A percentile compares a stretch with the other conserved stretches of the same genome.
Evolutionary conservation across 495 filamentous ascomycete genomes (phyloP).

Genomic region (Trichoderma orchidacearum): DNA sequence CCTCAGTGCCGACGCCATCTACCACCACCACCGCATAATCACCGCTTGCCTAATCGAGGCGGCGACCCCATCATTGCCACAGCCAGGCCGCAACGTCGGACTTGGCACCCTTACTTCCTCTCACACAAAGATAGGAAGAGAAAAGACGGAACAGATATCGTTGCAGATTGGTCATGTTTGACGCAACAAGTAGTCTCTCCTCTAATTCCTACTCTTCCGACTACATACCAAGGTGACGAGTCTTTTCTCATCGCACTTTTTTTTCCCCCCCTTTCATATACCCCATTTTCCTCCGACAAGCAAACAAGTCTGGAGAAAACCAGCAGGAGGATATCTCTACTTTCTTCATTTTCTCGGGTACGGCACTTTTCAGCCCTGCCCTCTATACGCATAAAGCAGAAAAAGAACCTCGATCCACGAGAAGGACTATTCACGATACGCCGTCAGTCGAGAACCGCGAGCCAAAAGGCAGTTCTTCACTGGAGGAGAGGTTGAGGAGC

Average conservation of each 20-base stretch:
- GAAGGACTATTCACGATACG: constrained; percentile 4
- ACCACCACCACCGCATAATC: too few relatives aligned
- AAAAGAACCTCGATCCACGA: constrained; percentile 11
- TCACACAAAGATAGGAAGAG: not conserved
- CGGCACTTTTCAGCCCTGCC: too few relatives aligned
- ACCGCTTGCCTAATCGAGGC: too few relatives aligned
- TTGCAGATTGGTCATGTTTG: constrained; percentile 32
- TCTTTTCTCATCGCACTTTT: constrained; percentile 23
- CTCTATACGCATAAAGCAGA: constrained; percentile 7
- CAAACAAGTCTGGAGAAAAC: too few relatives aligned
- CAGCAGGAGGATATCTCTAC: too few relatives aligned
- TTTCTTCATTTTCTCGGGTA: too few relatives aligned
- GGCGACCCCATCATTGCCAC: too few relatives aligned
- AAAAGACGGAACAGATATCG: not conserved
- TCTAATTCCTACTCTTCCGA: constrained; percentile 39
- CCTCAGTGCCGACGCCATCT: not conserved
- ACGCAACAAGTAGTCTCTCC: constrained; percentile 28
- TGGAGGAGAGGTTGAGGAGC: constrained; percentile 7
- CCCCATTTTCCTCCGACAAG: constrained; percentile 15
- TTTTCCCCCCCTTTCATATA: constrained; percentile 31
- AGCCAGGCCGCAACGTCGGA: not conserved
- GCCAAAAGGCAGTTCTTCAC: too few relatives aligned
- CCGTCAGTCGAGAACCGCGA: too few relatives aligned
- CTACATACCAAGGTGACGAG: constrained; percentile 42
- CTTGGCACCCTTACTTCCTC: not conserved